A percentile compares a stretch with the other conserved stretches of the same genome.
Evolutionary conservation across 192 early-diverging fungal genomes (phyloP).

Genomic region (Entomortierella parvispora): DNA sequence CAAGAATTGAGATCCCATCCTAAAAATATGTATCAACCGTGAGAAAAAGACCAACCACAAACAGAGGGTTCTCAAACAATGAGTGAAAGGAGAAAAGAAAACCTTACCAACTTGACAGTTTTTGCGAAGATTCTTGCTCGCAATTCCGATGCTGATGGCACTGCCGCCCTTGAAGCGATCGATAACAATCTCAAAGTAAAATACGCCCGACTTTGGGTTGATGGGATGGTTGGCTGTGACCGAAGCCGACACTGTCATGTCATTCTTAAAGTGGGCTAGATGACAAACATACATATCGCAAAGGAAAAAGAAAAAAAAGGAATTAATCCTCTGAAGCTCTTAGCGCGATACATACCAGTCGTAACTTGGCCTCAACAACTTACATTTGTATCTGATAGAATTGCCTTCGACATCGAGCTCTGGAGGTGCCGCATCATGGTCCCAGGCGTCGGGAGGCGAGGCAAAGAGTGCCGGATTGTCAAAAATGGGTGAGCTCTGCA

Average conservation of each 20-base stretch:
- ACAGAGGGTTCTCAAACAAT: neutral
- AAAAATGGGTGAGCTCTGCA: slow-evolving; percentile 1
- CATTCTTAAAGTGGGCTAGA: slow-evolving; percentile 50
- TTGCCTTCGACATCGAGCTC: slow-evolving; percentile 50
- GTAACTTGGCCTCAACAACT: neutral
- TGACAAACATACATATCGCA: neutral
- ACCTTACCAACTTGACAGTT: slow-evolving; percentile 48
- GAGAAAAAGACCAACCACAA: no score
- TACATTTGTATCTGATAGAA: slow-evolving; percentile 44
- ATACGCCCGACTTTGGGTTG: slow-evolving; percentile 31
- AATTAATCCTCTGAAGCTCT: neutral
- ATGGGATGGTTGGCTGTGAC: slow-evolving; percentile 50
- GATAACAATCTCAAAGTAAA: slow-evolving; percentile 48
- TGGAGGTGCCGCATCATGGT: slow-evolving; percentile 45
- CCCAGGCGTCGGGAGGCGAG: slow-evolving; percentile 40
- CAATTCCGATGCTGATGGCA: slow-evolving; percentile 44
- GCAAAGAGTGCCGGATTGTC: slow-evolving; percentile 17
- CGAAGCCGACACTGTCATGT: slow-evolving; percentile 49
- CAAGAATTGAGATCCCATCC: slow-evolving; percentile 50
- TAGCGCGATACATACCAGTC: no score
- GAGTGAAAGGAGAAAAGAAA: slow-evolving; percentile 1
- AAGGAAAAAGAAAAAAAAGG: neutral
- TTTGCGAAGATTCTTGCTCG: slow-evolving; percentile 43
- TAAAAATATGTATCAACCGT: neutral
- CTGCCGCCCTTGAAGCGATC: slow-evolving; percentile 45